Percentiles rank a stretch among this genome's conserved stretches.
Conservation (phyloP, 1,284 basidiomycete genomes). For the Moniliophthora roreri region DNA sequence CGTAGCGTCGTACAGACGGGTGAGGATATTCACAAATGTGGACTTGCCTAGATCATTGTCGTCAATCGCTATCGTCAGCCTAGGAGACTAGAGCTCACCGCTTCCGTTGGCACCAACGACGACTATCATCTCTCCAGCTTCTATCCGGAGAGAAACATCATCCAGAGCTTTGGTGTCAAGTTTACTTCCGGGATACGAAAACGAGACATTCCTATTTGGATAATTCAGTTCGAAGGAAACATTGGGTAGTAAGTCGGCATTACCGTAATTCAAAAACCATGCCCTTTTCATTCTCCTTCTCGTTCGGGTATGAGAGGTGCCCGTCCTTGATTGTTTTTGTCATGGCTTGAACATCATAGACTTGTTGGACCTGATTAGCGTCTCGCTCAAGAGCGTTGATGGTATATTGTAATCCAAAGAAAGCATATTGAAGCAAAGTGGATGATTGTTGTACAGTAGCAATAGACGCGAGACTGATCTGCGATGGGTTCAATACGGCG, state of each 20-base stretch:
- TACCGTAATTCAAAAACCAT: conserved; percentile 37
- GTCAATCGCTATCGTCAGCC: too few species aligned
- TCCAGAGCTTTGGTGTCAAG: conserved; percentile 37
- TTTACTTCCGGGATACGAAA: conserved; percentile 45
- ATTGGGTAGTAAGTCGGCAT: not conserved
- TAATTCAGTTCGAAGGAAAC: not conserved
- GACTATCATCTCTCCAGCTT: conserved; percentile 32
- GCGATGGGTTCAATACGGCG: conserved; percentile 30
- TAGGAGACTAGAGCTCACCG: not conserved
- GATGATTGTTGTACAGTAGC: conserved; percentile 32
- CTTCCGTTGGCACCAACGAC: conserved; percentile 28
- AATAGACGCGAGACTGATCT: conserved; percentile 32
- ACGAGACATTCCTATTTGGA: conserved; percentile 41
- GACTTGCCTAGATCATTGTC: conserved; percentile 29
- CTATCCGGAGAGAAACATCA: conserved; percentile 40
- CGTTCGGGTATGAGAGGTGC: conserved; percentile 16
- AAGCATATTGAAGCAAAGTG: conserved; percentile 18
- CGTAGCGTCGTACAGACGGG: not conserved
- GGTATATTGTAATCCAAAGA: conserved; percentile 22
- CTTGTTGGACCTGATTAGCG: conserved; percentile 12
- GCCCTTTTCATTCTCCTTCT: conserved; percentile 26
- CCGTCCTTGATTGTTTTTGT: conserved; percentile 25
- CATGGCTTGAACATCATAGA: conserved; percentile 5
- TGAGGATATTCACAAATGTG: conserved; percentile 23
- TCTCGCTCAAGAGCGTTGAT: not conserved